phyloP scores from a whole-genome alignment of 495 filamentous ascomycete species.

The Aspergillus affinis region DNA sequence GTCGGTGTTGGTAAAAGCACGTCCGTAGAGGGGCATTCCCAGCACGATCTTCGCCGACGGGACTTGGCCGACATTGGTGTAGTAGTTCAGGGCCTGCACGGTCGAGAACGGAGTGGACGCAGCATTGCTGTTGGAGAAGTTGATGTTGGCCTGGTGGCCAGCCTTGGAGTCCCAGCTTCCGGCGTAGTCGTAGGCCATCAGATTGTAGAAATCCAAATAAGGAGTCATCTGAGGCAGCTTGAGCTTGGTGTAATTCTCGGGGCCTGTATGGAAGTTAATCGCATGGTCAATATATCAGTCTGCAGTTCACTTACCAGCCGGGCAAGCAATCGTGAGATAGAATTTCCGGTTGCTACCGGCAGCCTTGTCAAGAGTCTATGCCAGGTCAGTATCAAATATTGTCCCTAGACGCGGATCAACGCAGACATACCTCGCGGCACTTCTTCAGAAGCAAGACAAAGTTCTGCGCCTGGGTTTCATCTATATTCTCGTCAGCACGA shows the following conservation, averaged over 20 bases:
- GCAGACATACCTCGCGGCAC: conserved; percentile 51
- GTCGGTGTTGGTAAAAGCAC: conserved; percentile 71
- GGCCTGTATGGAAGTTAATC: conserved; percentile 19
- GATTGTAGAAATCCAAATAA: conserved; percentile 75
- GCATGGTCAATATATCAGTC: background rate
- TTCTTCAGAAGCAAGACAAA: conserved; percentile 69
- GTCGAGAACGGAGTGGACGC: conserved; percentile 57
- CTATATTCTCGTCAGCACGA: conserved; percentile 24
- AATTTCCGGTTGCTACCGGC: conserved; percentile 59
- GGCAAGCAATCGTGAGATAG: conserved; percentile 73
- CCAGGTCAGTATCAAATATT: conserved; percentile 10
- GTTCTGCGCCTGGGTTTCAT: conserved; percentile 61
- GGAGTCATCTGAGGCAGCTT: conserved; percentile 67
- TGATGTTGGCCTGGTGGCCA: conserved; percentile 84
- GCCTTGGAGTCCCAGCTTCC: conserved; percentile 71
- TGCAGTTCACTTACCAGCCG: conserved; percentile 33
- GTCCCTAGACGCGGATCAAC: background rate
- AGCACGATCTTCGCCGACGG: conserved; percentile 71
- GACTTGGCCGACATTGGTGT: conserved; percentile 58
- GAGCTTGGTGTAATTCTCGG: conserved; percentile 67
- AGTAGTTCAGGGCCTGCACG: conserved; percentile 53
- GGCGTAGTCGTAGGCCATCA: conserved; percentile 84
- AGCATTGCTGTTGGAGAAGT: conserved; percentile 51
- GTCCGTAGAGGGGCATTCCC: conserved; percentile 87
- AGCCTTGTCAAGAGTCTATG: conserved; percentile 60